Evolutionary conservation across 2,329 filamentous ascomycete genomes (phyloP), one percentile per base, ranked within the genome.

Genomic region (Verruconis gallopava): DNA sequence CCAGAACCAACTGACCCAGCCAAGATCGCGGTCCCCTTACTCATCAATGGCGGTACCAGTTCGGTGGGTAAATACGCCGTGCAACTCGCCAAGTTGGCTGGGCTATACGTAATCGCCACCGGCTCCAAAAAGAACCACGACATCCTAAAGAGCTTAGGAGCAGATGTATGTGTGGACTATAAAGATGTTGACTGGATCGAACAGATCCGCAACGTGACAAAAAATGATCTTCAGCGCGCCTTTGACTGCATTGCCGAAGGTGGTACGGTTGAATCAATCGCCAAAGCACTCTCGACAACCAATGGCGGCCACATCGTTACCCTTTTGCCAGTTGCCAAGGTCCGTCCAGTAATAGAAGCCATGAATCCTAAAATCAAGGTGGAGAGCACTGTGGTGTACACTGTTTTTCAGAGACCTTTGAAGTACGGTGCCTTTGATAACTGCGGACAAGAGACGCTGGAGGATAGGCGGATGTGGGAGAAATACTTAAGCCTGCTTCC

Each of bases 181-280:
- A 53, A 52, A 3, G 52, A 50, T 11, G 28, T 51, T 2, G 50
- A 40, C 17, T 55, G 79, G 2, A 50, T 66, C 4, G 58, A 62
- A 19, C 54, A 53, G 3, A 55, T 80, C 4, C 83, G 83, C 65
- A 77, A 75, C 50, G 61, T 96, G 44, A 89, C 53, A 0, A 47
- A 37, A 1, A 51, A 49, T 11, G 30, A 30, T 1, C 60, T 61
- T 0, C 51, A 65, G 2, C 49, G 65, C 6, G 60, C 56, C 0
- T 47, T 62, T 11, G 64, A 67, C 25, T 56, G 56, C 34, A 64
- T 67, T 18, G 66, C 63, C 0, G 60, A 66, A 43, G 56, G 53
- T 13, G 37, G 49, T 1, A 63, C 63, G 0, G 63, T 67, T n/a
- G 9, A 1, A 49, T 50, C 1, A 49, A 47, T 0, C 52, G 55